Evolutionary conservation across 139 green algal genomes (phyloP), one percentile per base, ranked within the genome.

Genomic region (Gonium pectorale): DNA sequence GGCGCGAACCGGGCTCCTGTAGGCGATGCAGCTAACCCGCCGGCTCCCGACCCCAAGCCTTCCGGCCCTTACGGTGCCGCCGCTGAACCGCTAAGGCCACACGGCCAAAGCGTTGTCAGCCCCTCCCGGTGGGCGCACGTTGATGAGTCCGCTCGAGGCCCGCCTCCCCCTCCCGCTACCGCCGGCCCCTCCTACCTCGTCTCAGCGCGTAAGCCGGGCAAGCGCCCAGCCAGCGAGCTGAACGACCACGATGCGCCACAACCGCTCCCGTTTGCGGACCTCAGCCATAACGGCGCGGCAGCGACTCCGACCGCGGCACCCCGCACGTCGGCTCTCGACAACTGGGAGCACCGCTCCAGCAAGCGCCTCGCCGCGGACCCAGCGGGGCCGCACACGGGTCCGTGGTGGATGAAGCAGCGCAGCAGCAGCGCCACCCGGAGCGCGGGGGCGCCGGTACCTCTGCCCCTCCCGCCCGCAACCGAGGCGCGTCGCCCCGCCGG

Each of bases 351-450:
- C 21, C 60, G 77, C 62, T 49, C 77, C n/a, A 73, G 60, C 77
- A 83, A 83, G 62, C 77, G 77, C 7, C 77, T 66, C 21, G 77
- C 73, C 1, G 17, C n/a, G n/a, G 37, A 31, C 43, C 64, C 62
- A 7, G 44, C 27, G 3, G 77, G 77, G 2, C 77, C 77, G 1
- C 41, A 63, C 60, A 73, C 77, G 1, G 77, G 77, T 3, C 77
- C 77, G 22, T 83, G 77, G 77, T 83, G 77, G 77, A 27, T 73
- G 31, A 83, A 83, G 77, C n/a, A n/a, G n/a, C 38, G 40, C 41
- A 41, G 40, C 35, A 40, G n/a, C 63, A 21, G 63, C 62, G n/a
- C n/a, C n/a, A n/a, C n/a, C n/a, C n/a, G n/a, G n/a, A n/a, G n/a
- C n/a, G n/a, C n/a, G n/a, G n/a, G n/a, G n/a, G n/a, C n/a, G n/a